Evolutionary conservation across 805 yeast species (phyloP).

Genomic region (Starmerella apis): DNA sequence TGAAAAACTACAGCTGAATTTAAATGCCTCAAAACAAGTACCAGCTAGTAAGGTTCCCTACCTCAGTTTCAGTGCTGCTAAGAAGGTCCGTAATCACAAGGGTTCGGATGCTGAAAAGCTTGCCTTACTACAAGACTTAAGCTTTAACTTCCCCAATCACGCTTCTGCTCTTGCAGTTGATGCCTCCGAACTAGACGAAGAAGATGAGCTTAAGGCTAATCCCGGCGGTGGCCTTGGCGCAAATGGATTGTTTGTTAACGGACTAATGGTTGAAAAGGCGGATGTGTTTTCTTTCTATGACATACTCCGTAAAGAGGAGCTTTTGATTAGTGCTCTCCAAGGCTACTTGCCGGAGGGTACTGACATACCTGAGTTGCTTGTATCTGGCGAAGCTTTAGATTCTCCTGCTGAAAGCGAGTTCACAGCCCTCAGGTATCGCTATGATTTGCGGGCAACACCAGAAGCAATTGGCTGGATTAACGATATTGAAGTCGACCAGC

Average conservation of each 20-base stretch:
- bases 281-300: constrained; percentile 31
- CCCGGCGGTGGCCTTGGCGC: constrained; percentile 28
- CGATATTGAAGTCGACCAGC: constrained; percentile 55
- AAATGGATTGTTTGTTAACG: constrained; percentile 50
- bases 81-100: constrained; percentile 7
- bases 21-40: constrained; percentile 23
- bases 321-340: constrained; percentile 24
- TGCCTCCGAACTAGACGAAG: constrained; percentile 27
- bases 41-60: constrained; percentile 10
- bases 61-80: constrained; percentile 24
- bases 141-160: constrained; percentile 48
- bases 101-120: constrained; percentile 6
- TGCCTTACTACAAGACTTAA: constrained; percentile 25
- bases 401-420: background rate
- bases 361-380: constrained; percentile 28
- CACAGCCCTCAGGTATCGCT: constrained; percentile 24
- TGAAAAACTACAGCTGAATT: constrained; percentile 17
- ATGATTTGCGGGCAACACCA: constrained; percentile 28
- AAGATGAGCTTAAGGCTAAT: constrained; percentile 25
- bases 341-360: constrained; percentile 32
- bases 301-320: constrained; percentile 34
- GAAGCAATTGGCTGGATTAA: constrained; percentile 57
- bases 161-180: constrained; percentile 33
- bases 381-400: constrained; percentile 12
- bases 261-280: constrained; percentile 39